A percentile compares a stretch with the other conserved stretches of the same genome.
phyloP scores from a whole-genome alignment of 2,329 filamentous ascomycete genomes.

The Penicillium oxalicum region DNA sequence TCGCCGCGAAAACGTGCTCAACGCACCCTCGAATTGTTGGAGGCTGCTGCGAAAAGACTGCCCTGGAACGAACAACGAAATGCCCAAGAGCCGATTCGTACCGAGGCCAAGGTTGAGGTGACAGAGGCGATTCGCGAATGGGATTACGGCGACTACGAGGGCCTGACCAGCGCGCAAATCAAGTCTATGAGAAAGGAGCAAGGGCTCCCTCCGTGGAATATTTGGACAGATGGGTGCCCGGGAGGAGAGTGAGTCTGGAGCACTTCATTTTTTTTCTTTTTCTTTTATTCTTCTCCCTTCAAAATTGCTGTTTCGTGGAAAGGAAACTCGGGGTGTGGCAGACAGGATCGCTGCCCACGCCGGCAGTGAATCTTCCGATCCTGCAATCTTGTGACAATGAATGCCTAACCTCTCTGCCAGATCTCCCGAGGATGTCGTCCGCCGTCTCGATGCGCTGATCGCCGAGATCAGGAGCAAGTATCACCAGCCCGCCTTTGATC shows the following conservation, averaged over 20 bases:
- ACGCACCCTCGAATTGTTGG: conserved; percentile 81
- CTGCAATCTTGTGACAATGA: too few relatives aligned
- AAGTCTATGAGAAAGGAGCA: conserved; percentile 37
- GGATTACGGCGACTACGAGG: conserved; percentile 86
- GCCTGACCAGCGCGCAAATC: conserved; percentile 67
- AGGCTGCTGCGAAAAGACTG: conserved; percentile 60
- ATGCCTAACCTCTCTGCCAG: conserved; percentile 32
- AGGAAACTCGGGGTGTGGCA: too few relatives aligned
- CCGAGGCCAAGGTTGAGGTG: conserved; percentile 58
- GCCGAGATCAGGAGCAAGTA: conserved; percentile 62
- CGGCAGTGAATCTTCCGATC: too few relatives aligned
- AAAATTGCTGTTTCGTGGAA: too few relatives aligned
- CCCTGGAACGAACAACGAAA: conserved; percentile 56
- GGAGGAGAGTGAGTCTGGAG: conserved; percentile 64
- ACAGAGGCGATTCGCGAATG: conserved; percentile 73
- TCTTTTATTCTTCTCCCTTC: too few relatives aligned
- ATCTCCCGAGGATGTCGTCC: conserved; percentile 65
- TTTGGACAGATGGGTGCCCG: conserved; percentile 83
- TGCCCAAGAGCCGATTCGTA: conserved; percentile 41
- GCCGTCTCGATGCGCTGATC: conserved; percentile 70
- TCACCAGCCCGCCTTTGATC: conserved; percentile 58
- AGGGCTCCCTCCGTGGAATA: conserved; percentile 66
- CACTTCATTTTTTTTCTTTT: not conserved
- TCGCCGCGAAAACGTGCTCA: conserved; percentile 81
- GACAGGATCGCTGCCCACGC: too few relatives aligned